Evolutionary conservation across 2,329 filamentous ascomycete genomes (phyloP).

Genomic region (Zasmidium angulare): DNA sequence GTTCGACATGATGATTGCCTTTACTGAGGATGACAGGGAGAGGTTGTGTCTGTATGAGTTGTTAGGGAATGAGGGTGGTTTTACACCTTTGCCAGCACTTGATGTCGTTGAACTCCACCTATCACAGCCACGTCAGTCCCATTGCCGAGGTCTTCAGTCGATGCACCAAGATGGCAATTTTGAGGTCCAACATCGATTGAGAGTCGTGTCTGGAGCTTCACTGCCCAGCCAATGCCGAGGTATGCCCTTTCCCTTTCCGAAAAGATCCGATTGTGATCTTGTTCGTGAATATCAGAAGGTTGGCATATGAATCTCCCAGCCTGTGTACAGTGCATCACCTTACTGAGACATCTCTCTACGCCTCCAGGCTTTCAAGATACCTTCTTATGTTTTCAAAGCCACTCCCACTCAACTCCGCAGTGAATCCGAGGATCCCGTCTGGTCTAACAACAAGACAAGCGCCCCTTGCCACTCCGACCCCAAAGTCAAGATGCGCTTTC

Average conservation of each 20-base stretch:
- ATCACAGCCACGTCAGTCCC: background rate
- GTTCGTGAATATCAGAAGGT: too few species aligned
- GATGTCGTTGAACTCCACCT: background rate
- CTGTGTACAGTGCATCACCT: too few species aligned
- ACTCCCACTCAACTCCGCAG: background rate
- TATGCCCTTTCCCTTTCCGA: background rate
- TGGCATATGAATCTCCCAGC: too few species aligned
- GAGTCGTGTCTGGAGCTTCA: background rate
- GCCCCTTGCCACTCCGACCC: slow-evolving; percentile 24
- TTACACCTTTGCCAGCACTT: background rate
- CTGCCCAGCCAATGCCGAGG: background rate
- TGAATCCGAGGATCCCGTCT: slow-evolving; percentile 28
- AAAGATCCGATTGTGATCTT: background rate
- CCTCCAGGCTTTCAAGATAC: background rate
- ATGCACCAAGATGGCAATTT: background rate
- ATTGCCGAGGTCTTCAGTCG: background rate
- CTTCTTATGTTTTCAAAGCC: background rate
- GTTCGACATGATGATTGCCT: slow-evolving; percentile 9
- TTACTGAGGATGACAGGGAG: too few species aligned
- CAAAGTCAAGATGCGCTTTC: slow-evolving; percentile 36
- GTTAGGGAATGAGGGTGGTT: background rate
- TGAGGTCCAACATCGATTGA: background rate
- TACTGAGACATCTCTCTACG: background rate
- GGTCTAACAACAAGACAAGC: slow-evolving; percentile 35
- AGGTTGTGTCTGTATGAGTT: too few species aligned